phyloP scores from a whole-genome alignment of 306 rosid species.

The Sophora flavescens region DNA sequence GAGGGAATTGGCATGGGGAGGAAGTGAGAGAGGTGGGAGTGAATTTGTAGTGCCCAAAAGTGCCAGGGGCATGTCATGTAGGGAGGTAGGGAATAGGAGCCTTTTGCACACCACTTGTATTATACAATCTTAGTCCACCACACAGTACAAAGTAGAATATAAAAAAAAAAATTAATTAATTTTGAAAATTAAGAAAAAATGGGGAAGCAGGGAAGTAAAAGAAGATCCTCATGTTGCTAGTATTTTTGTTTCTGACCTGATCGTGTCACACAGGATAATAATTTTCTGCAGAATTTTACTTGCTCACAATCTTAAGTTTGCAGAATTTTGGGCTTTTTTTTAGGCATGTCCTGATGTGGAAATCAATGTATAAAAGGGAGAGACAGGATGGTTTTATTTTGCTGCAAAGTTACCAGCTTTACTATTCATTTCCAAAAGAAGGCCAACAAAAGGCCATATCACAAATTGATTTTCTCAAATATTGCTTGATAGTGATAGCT shows the following conservation, averaged over 20 bases:
- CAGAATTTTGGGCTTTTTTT: conserved; percentile 36
- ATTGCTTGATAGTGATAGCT: conserved; percentile 63
- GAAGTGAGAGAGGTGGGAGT: conserved; percentile 52
- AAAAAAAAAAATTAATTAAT: neutral
- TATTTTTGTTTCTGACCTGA: neutral
- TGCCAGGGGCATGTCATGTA: conserved; percentile 33
- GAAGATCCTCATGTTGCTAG: conserved; percentile 4
- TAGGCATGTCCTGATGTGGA: conserved; percentile 42
- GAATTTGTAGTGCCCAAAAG: conserved; percentile 88
- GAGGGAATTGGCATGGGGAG: conserved; percentile 51
- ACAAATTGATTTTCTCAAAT: conserved; percentile 61
- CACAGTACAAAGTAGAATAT: conserved; percentile 36
- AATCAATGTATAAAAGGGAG: conserved; percentile 39
- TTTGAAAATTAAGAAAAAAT: conserved; percentile 33
- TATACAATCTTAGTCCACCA: conserved; percentile 55
- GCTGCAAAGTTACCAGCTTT: conserved; percentile 54
- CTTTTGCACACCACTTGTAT: conserved; percentile 64
- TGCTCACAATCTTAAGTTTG: conserved; percentile 25
- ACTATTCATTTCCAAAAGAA: conserved; percentile 61
- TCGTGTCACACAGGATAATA: conserved; percentile 23
- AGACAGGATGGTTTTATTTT: conserved; percentile 47
- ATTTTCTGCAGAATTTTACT: neutral
- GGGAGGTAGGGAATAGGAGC: conserved; percentile 38
- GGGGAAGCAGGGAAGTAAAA: neutral
- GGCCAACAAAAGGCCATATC: conserved; percentile 53